A percentile compares a stretch with the other conserved stretches of the same genome.
phyloP scores from a whole-genome alignment of 768 basidiomycete genomes.

The Pholiota molesta region DNA sequence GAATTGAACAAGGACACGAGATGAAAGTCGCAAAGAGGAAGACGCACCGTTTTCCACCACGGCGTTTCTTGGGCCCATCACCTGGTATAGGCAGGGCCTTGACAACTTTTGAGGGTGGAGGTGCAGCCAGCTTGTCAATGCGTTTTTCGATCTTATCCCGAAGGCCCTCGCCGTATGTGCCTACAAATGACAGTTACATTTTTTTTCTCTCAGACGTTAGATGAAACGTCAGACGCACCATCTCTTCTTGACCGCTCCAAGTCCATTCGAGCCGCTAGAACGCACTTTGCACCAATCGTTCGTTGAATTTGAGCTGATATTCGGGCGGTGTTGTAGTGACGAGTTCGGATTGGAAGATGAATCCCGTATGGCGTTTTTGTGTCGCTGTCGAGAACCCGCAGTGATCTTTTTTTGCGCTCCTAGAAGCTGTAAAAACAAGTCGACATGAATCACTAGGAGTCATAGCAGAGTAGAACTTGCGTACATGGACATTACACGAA shows the following conservation, averaged over 20 bases:
- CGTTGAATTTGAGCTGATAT: slow-evolving; percentile 91
- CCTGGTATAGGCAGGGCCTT: slow-evolving; percentile 95
- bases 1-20: neutral
- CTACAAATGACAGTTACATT: slow-evolving; percentile 33
- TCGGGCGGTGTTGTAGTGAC: slow-evolving; percentile 86
- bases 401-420: slow-evolving; percentile 94
- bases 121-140: slow-evolving; percentile 89
- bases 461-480: slow-evolving; percentile 29
- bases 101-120: slow-evolving; percentile 89
- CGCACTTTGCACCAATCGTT: slow-evolving; percentile 90
- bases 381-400: slow-evolving; percentile 89
- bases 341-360: slow-evolving; percentile 93
- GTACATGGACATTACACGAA: slow-evolving; percentile 90
- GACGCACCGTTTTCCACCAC: slow-evolving; percentile 87
- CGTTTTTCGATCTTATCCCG: slow-evolving; percentile 92
- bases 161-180: slow-evolving; percentile 78
- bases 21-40: neutral
- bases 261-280: slow-evolving; percentile 91
- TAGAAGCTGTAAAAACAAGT: slow-evolving; percentile 63
- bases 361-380: slow-evolving; percentile 92
- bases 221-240: slow-evolving; percentile 48
- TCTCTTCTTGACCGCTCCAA: slow-evolving; percentile 82
- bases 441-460: neutral
- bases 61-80: slow-evolving; percentile 93
- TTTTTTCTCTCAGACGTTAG: neutral